Percentiles rank a stretch among this genome's conserved stretches.
Conservation (phyloP, 2,329 filamentous ascomycete genomes). For the Claviceps spartinae region DNA sequence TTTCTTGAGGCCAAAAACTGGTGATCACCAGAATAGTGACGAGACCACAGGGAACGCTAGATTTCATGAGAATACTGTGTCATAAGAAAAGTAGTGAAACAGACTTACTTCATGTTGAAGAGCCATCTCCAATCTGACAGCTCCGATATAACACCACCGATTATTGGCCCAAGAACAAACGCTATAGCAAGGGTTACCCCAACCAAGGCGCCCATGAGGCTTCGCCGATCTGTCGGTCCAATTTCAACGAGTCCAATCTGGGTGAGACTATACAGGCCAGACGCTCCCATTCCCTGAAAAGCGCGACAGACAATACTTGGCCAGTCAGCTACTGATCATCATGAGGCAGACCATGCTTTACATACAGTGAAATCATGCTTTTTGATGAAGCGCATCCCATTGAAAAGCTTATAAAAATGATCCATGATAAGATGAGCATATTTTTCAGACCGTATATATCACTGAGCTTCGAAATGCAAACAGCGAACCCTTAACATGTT, state of each 20-base stretch:
- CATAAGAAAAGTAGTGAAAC: background rate
- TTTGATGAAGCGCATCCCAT: conserved; percentile 37
- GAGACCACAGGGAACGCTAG: conserved; percentile 35
- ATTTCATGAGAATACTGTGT: conserved; percentile 5
- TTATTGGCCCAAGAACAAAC: conserved; percentile 43
- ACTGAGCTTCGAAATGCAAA: conserved; percentile 44
- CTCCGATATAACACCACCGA: conserved; percentile 43
- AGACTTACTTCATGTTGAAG: conserved; percentile 46
- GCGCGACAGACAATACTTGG: conserved; percentile 42
- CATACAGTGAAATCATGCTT: conserved; percentile 38
- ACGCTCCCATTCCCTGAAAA: conserved; percentile 47
- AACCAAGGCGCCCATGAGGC: conserved; percentile 40
- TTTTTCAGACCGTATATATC: conserved; percentile 44
- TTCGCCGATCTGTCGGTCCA: conserved; percentile 37
- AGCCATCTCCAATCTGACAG: conserved; percentile 43
- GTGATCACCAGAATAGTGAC: conserved; percentile 32
- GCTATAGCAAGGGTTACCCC: conserved; percentile 42
- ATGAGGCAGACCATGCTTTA: background rate
- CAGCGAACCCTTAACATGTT: conserved; percentile 32
- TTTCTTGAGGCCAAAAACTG: conserved; percentile 30
- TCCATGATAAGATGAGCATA: conserved; percentile 36
- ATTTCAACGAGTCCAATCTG: conserved; percentile 45
- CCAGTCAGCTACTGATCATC: conserved; percentile 9
- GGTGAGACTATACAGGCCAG: conserved; percentile 46
- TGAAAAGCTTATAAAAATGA: conserved; percentile 41